Conservation (phyloP, 345 rosid genomes). For the Euphorbia tirucalli region DNA sequence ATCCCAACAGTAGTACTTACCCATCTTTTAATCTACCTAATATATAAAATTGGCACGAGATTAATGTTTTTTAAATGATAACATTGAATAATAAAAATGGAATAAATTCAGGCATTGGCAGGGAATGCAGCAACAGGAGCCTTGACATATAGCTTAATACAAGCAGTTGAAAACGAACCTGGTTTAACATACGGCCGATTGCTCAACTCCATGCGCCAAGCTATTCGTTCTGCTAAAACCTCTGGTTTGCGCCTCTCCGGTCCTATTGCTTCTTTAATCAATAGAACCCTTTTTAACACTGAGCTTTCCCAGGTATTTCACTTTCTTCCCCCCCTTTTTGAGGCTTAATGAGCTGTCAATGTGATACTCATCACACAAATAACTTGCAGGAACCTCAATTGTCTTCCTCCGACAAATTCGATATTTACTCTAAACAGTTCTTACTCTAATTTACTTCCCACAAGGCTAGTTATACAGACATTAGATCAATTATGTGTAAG, state of each 20-base stretch:
- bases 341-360: not conserved
- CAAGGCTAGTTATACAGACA: not conserved
- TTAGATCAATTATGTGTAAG: no score
- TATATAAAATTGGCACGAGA: no score
- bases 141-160: conserved; percentile 73
- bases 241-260: conserved; percentile 36
- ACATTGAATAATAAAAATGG: not conserved
- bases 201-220: conserved; percentile 48
- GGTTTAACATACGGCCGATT: conserved; percentile 59
- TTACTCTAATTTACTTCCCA: conserved; percentile 25
- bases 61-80: no score
- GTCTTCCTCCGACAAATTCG: conserved; percentile 55
- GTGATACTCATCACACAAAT: not conserved
- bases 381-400: conserved; percentile 65
- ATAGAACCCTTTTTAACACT: conserved; percentile 22
- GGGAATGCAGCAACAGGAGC: conserved; percentile 57
- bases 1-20: no score
- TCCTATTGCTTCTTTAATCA: conserved; percentile 33
- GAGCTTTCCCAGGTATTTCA: conserved; percentile 34
- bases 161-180: conserved; percentile 58
- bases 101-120: conserved; percentile 50
- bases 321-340: not conserved
- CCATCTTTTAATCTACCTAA: no score
- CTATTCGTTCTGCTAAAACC: conserved; percentile 46
- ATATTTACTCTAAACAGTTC: conserved; percentile 49